phyloP scores from a whole-genome alignment of 371 early-diverging fungal genomes.

The Paramicrosporidium saccamoebae region DNA sequence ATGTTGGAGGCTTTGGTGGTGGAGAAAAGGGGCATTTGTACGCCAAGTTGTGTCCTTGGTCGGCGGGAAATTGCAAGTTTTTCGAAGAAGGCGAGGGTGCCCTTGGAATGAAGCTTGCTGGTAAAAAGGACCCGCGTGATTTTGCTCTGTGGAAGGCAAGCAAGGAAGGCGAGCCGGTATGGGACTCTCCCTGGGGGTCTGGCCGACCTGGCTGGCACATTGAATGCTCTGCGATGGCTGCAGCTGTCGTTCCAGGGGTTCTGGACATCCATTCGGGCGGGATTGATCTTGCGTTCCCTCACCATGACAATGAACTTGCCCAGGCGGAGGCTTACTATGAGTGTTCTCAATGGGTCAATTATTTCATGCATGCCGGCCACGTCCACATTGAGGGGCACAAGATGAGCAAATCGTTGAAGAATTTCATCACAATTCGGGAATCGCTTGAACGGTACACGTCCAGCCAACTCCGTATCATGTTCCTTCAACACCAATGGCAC shows the following conservation, averaged over 20 bases:
- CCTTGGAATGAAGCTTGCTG: conserved; percentile 25
- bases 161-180: conserved; percentile 86
- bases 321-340: conserved; percentile 82
- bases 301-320: conserved; percentile 98
- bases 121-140: conserved; percentile 43
- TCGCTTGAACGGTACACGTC: conserved; percentile 49
- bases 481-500: conserved; percentile 75
- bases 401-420: conserved; percentile 98
- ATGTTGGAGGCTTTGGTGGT: conserved; percentile 55
- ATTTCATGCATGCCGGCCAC: conserved; percentile 96
- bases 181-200: conserved; percentile 80
- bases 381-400: conserved; percentile 92
- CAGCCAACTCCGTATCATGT: conserved; percentile 70
- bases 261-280: conserved; percentile 98
- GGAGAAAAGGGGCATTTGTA: conserved; percentile 39
- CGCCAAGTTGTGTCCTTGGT: conserved; percentile 65
- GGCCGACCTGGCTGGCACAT: conserved; percentile 99
- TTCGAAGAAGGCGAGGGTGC: conserved; percentile 73
- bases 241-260: conserved; percentile 51
- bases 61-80: conserved; percentile 35
- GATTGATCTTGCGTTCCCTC: conserved; percentile 94
- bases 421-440: conserved; percentile 85
- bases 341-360: conserved; percentile 86
- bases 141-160: conserved; percentile 97
- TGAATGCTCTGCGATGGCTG: conserved; percentile 98